Base-by-base conservation (phyloP, 2,329 filamentous ascomycete species). In the Botrytis squamosa region DNA sequence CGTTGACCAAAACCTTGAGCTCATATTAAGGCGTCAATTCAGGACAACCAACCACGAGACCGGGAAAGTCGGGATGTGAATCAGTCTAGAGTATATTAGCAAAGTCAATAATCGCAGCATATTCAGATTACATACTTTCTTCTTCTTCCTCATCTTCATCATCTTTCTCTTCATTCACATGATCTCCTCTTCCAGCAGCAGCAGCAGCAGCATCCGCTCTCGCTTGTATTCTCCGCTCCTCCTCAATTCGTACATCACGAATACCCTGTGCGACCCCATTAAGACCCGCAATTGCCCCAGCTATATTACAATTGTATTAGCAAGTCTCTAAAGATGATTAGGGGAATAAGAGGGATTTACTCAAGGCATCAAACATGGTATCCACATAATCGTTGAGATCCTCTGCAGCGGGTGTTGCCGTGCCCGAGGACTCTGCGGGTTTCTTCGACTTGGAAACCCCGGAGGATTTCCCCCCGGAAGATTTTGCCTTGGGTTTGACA, bases 11-110 rank as follows among this genome's bases (percentile, higher is more conserved):
- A 52, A 25, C 4, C 49, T 25, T 29, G 52, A 2, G 2, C 3
- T 5, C 12, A 55, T n/a, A 5, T 3, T 14, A 8, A 16, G 12
- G n/a, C 3, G 6, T 3, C 16, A 1, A 18, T 55, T 1, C 4
- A 29, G n/a, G n/a, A 55, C n/a, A 29, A 29, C 12, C 12, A 29
- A 6, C 6, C 14, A 8, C 42, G 16, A 42, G 42, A 42, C 0
- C 16, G 18, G 14, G 4, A 42, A 42, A 6, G 18, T 6, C 16
- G 0, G 14, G 42, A 6, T 5, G 42, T 6, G 14, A 42, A 42
- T 42, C 16, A 42, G 5, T 42, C 52, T 55, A 18, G n/a, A 55
- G 4, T 6, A 7, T 55, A 29, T 55, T 55, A 55, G 52, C 52
- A n/a, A 55, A n/a, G 14, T 29, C n/a, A 9, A 55, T 1, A 18